Conservation (phyloP, 2,329 filamentous ascomycete genomes). For the Xylariaceae sp. region DNA sequence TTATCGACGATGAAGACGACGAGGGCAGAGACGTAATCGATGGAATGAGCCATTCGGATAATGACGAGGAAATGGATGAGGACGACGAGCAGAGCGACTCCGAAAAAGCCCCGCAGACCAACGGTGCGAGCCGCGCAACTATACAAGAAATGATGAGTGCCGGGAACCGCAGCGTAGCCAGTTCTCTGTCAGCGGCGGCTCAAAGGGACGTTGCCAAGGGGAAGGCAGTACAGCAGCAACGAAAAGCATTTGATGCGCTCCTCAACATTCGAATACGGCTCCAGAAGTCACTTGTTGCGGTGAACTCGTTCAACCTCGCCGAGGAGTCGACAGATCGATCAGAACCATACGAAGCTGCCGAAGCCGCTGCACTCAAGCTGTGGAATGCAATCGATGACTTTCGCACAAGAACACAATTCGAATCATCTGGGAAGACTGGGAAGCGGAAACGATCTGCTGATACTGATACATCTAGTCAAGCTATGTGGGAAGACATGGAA, state of each 20-base stretch:
- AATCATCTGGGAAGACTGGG: slow-evolving; percentile 48
- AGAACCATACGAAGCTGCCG: slow-evolving; percentile 72
- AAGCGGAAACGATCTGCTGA: slow-evolving; percentile 65
- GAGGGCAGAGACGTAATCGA: slow-evolving; percentile 43
- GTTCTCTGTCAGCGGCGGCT: slow-evolving; percentile 63
- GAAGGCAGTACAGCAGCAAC: slow-evolving; percentile 80
- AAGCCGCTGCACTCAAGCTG: slow-evolving; percentile 81
- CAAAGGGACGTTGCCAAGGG: slow-evolving; percentile 84
- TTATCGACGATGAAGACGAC: slow-evolving; percentile 42
- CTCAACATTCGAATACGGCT: slow-evolving; percentile 89
- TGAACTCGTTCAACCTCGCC: slow-evolving; percentile 69
- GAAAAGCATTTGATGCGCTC: slow-evolving; percentile 82
- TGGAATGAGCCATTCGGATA: slow-evolving; percentile 7
- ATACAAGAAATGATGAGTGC: slow-evolving; percentile 69
- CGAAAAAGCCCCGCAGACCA: slow-evolving; percentile 36
- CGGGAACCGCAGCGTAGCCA: slow-evolving; percentile 67
- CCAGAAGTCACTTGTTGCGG: slow-evolving; percentile 84
- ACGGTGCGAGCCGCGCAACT: slow-evolving; percentile 52
- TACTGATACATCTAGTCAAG: slow-evolving; percentile 59
- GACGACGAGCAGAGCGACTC: slow-evolving; percentile 40
- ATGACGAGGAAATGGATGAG: slow-evolving; percentile 38
- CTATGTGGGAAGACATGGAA: slow-evolving; percentile 74
- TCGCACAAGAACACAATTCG: slow-evolving; percentile 61
- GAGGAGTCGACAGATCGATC: slow-evolving; percentile 47
- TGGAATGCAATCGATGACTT: slow-evolving; percentile 80